Percentiles rank a stretch among this genome's conserved stretches.
Conservation (phyloP, 768 basidiomycete species). For the Podaxis sp. region DNA sequence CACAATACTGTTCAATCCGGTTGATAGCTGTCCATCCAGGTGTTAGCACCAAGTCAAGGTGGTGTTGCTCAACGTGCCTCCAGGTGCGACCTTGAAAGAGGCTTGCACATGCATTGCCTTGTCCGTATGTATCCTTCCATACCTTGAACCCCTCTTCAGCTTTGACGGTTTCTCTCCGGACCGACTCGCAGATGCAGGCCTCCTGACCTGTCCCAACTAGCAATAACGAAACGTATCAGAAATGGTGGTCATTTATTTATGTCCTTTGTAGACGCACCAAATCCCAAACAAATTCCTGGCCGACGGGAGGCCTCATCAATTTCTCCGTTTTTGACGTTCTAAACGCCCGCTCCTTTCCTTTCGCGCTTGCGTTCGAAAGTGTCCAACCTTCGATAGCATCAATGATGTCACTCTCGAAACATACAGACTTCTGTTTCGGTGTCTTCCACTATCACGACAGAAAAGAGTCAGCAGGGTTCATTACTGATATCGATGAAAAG, state of each 20-base stretch:
- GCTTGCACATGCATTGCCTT: conserved; percentile 3
- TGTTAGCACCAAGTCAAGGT: background rate
- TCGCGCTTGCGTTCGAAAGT: background rate
- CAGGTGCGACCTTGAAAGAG: conserved; percentile 43
- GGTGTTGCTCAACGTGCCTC: conserved; percentile 31
- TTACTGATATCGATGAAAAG: background rate
- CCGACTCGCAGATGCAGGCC: background rate
- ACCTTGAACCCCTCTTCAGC: background rate
- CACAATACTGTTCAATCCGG: conserved; percentile 45
- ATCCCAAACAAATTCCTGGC: conserved; percentile 6
- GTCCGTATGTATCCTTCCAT: background rate
- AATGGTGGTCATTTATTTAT: background rate
- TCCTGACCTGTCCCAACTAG: conserved; percentile 1
- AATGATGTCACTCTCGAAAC: background rate
- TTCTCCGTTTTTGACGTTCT: background rate
- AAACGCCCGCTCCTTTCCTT: background rate
- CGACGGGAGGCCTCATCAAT: background rate
- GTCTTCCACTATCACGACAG: background rate
- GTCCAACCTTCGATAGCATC: background rate
- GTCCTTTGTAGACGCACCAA: background rate
- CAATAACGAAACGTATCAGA: background rate
- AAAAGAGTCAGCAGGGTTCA: background rate
- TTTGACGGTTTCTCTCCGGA: background rate
- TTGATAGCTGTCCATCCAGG: conserved; percentile 37
- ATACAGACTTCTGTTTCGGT: background rate